phyloP scores from a whole-genome alignment of 441 rosid species.

The Gossypium armourianum region DNA sequence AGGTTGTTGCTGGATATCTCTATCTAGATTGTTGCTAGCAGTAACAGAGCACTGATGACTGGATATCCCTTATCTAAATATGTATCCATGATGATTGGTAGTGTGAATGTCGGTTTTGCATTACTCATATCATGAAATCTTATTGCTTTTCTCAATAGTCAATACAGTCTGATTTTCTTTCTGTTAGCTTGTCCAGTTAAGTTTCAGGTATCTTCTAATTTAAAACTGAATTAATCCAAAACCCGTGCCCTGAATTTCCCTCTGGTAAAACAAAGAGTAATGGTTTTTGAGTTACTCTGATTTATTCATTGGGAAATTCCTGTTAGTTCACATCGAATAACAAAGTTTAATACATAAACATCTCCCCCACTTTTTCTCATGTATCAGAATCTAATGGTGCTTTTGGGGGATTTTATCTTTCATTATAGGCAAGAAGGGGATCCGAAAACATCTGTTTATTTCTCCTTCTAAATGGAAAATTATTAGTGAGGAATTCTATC shows the following conservation, averaged over 20 bases:
- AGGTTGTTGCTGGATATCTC: background rate
- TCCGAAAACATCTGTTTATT: background rate
- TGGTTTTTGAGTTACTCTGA: background rate
- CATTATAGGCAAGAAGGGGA: background rate
- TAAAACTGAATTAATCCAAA: background rate
- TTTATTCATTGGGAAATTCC: background rate
- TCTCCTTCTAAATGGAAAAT: background rate
- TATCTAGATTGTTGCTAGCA: background rate
- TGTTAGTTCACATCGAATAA: background rate
- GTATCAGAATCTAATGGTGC: background rate
- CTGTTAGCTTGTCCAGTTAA: background rate
- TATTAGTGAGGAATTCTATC: background rate
- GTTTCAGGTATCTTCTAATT: background rate
- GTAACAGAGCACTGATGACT: background rate
- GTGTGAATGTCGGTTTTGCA: background rate
- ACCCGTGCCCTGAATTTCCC: background rate
- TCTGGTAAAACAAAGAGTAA: background rate
- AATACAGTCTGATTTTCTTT: background rate
- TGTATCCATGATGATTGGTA: background rate
- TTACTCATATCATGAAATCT: background rate
- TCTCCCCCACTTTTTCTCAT: background rate
- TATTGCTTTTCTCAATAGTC: background rate
- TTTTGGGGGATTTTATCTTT: conserved; percentile 12
- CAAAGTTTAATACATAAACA: background rate
- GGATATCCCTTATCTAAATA: background rate